Conservation (phyloP, 306 rosid species). For the Pterocarpus santalinus region DNA sequence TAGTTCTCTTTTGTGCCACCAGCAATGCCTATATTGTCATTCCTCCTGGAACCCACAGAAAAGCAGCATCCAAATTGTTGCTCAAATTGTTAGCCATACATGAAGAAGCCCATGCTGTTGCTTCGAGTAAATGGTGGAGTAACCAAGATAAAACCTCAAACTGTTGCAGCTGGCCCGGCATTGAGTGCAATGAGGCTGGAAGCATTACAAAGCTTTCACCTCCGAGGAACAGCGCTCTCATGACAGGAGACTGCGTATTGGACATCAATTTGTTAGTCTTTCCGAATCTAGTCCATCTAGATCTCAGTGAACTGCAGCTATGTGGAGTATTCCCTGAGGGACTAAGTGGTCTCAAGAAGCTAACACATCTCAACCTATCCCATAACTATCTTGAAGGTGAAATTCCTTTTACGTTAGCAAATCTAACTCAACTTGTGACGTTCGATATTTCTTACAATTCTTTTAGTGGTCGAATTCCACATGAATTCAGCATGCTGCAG, state of each 20-base stretch:
- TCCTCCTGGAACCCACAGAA: no score
- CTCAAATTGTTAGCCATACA: not conserved
- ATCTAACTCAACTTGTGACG: slow-evolving; percentile 17
- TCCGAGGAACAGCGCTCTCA: no score
- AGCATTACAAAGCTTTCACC: not conserved
- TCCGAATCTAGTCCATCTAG: slow-evolving; percentile 6
- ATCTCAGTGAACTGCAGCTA: not conserved
- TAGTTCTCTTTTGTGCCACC: no score
- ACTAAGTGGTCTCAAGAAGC: slow-evolving; percentile 13
- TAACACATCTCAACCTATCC: slow-evolving; percentile 17
- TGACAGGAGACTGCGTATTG: not conserved
- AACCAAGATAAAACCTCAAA: not conserved
- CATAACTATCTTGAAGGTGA: slow-evolving; percentile 17
- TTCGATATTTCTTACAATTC: not conserved
- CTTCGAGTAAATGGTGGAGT: not conserved
- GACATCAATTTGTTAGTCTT: not conserved
- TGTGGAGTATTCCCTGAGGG: not conserved
- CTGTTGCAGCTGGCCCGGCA: not conserved
- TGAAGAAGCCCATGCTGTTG: not conserved
- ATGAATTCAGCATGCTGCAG: no score
- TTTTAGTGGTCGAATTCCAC: not conserved
- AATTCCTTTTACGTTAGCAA: slow-evolving; percentile 7
- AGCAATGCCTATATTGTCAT: no score
- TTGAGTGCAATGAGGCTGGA: not conserved
- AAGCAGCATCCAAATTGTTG: not conserved